Conservation (phyloP, 2,329 filamentous ascomycete genomes). For the Colletotrichum caudatum region DNA sequence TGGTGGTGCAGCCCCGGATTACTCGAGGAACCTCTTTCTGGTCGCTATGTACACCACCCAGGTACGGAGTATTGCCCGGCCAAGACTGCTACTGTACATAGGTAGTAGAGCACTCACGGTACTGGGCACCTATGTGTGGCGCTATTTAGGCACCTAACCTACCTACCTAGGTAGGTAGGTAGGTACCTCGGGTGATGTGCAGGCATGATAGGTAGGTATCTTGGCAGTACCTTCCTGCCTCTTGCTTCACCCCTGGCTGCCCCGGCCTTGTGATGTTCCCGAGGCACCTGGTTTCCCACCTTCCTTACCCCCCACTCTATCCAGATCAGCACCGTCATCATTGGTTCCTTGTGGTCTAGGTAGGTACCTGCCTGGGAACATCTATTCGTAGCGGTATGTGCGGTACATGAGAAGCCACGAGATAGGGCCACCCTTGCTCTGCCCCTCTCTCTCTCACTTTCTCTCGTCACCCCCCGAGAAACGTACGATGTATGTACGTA, state of each 20-base stretch:
- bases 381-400: background rate
- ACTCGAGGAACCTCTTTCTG: background rate
- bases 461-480: background rate
- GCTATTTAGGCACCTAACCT: no score
- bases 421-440: constrained; percentile 24
- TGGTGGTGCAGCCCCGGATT: background rate
- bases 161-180: no score
- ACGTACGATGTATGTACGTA: background rate
- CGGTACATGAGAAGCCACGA: constrained; percentile 19
- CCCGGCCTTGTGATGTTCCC: background rate
- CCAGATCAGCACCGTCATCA: background rate
- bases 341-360: constrained; percentile 2
- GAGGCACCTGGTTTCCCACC: constrained; percentile 24
- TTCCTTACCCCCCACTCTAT: constrained; percentile 14
- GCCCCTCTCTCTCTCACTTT: background rate
- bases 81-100: background rate
- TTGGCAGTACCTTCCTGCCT: background rate
- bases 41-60: background rate
- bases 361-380: constrained; percentile 30
- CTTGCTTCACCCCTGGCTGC: background rate
- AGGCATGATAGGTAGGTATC: no score
- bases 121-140: no score
- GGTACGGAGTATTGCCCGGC: background rate
- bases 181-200: no score
- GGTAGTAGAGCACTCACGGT: no score